A percentile compares a stretch with the other conserved stretches of the same genome.
Conservation (phyloP, 306 rosid genomes). For the Cicer pinnatifidum region DNA sequence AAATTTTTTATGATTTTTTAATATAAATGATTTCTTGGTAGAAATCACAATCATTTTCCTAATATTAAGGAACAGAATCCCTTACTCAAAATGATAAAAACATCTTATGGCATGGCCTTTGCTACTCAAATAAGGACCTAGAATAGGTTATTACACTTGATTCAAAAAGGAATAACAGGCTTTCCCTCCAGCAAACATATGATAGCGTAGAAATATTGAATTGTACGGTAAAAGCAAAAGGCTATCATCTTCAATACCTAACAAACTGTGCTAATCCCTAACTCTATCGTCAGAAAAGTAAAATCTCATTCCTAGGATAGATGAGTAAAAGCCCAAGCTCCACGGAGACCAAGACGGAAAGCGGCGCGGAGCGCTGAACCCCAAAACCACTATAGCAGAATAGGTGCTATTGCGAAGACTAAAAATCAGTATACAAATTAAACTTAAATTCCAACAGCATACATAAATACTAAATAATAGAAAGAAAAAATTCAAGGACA, state of each 20-base stretch:
- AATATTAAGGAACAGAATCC: slow-evolving; percentile 11
- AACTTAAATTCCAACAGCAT: too few relatives aligned
- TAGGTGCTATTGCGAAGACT: too few relatives aligned
- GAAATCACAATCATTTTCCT: slow-evolving; percentile 1
- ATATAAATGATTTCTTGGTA: slow-evolving; percentile 20
- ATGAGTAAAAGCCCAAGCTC: not conserved
- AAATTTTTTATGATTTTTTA: not conserved
- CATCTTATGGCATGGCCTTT: slow-evolving; percentile 8
- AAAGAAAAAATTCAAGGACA: too few relatives aligned
- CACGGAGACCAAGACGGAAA: not conserved
- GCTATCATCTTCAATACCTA: slow-evolving; percentile 21
- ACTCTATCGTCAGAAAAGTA: slow-evolving; percentile 16
- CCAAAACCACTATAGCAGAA: too few relatives aligned
- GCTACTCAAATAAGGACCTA: slow-evolving; percentile 30
- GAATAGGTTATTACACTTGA: slow-evolving; percentile 23
- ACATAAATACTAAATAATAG: too few relatives aligned
- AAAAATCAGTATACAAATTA: too few relatives aligned
- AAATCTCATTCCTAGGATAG: slow-evolving; percentile 18
- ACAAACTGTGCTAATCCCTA: not conserved
- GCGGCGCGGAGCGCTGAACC: too few relatives aligned
- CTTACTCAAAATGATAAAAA: not conserved
- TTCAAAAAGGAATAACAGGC: slow-evolving; percentile 2
- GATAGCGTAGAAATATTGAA: not conserved
- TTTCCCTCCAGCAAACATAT: not conserved
- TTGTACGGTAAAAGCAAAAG: not conserved